Conservation (phyloP, 371 early-diverging fungal genomes). For the Sanchytrium tribonematis region DNA sequence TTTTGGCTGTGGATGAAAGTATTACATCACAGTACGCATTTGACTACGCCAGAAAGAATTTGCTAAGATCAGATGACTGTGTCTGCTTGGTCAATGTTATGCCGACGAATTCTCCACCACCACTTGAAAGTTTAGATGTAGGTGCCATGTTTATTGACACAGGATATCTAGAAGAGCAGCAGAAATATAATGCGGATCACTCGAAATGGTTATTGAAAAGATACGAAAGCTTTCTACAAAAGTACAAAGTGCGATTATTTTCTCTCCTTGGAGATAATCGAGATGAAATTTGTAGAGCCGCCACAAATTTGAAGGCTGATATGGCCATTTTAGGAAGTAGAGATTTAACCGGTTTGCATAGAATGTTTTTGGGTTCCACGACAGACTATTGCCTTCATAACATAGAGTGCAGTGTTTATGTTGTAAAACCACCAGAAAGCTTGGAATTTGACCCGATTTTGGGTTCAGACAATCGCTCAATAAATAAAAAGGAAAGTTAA, state of each 20-base stretch:
- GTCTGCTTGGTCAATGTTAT: background rate
- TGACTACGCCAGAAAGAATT: background rate
- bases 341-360: background rate
- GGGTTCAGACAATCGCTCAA: background rate
- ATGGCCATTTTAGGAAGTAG: background rate
- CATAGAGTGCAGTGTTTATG: background rate
- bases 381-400: background rate
- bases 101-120: background rate
- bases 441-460: background rate
- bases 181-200: background rate
- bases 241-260: background rate
- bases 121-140: background rate
- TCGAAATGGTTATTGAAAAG: background rate
- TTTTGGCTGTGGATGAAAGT: background rate
- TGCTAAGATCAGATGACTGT: background rate
- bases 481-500: background rate
- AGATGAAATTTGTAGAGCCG: background rate
- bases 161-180: background rate
- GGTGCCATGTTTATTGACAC: background rate
- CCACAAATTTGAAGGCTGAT: background rate
- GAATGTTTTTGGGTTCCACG: background rate
- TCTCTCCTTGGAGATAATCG: background rate
- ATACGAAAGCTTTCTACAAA: background rate
- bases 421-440: background rate
- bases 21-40: background rate